Evolutionary conservation across 768 basidiomycete species (phyloP).

Genomic region (Kockovaella imperatae): DNA sequence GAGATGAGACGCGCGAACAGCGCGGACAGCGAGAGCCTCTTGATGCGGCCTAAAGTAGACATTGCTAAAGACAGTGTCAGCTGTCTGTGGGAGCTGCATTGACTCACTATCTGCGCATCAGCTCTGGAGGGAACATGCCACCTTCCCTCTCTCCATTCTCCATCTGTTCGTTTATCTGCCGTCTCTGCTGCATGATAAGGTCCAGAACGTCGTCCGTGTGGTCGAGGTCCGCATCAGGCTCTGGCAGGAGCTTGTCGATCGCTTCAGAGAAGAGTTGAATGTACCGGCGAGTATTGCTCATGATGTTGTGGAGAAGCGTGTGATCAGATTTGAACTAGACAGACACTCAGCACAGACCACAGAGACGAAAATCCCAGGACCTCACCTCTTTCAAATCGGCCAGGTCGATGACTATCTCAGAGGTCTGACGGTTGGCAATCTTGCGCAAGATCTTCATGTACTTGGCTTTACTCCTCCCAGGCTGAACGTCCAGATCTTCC

Average conservation of each 20-base stretch:
- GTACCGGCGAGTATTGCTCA: conserved; percentile 81
- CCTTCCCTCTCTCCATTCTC: conserved; percentile 30
- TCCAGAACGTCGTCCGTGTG: conserved; percentile 93
- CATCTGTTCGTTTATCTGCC: conserved; percentile 72
- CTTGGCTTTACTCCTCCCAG: conserved; percentile 34
- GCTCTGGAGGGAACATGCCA: conserved; percentile 72
- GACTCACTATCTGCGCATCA: conserved; percentile 90
- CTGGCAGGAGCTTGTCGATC: conserved; percentile 80
- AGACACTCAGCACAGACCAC: neutral
- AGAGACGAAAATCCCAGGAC: conserved; percentile 5
- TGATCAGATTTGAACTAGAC: conserved; percentile 58
- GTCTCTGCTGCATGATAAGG: conserved; percentile 86
- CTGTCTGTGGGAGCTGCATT: neutral
- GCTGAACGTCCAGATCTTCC: conserved; percentile 45
- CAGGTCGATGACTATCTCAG: conserved; percentile 78
- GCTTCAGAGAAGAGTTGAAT: conserved; percentile 79
- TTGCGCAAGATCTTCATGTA: conserved; percentile 40
- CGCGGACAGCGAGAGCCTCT: conserved; percentile 68
- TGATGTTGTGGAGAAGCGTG: conserved; percentile 58
- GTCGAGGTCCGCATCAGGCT: conserved; percentile 79
- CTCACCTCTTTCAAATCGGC: conserved; percentile 73
- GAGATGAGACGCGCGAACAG: conserved; percentile 77
- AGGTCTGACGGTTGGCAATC: conserved; percentile 84
- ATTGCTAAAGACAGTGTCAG: conserved; percentile 53
- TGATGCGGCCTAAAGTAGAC: conserved; percentile 74